phyloP scores from a whole-genome alignment of 1,284 basidiomycete genomes.

The Ceratobasidium papillatum region DNA sequence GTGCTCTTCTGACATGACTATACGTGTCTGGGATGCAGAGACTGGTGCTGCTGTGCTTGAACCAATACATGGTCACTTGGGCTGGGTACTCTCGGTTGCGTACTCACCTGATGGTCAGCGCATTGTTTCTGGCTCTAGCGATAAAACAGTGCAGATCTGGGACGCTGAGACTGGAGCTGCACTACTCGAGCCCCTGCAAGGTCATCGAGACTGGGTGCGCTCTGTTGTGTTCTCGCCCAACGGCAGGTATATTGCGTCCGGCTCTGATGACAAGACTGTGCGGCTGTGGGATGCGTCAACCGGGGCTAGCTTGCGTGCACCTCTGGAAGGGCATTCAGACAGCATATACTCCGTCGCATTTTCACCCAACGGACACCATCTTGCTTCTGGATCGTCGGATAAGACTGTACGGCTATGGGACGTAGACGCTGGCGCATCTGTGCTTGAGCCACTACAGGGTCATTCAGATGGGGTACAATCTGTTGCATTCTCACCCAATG shows the following conservation, averaged over 20 bases:
- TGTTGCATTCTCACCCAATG: no score
- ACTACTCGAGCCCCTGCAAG: not conserved
- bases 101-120: not conserved
- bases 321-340: no score
- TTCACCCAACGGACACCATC: constrained; percentile 20
- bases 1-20: constrained; percentile 30
- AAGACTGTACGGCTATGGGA: constrained; percentile 27
- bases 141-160: not conserved
- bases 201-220: not conserved
- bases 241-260: no score
- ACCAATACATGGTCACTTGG: no score
- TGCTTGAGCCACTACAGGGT: not conserved
- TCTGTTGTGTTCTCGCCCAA: constrained; percentile 34
- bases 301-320: no score
- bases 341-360: constrained; percentile 26
- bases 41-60: no score
- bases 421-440: not conserved
- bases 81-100: not conserved
- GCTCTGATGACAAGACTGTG: no score
- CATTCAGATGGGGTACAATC: not conserved
- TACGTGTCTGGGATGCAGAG: constrained; percentile 38
- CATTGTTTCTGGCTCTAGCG: not conserved
- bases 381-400: constrained; percentile 32
- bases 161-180: not conserved
- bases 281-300: no score